A percentile compares a stretch with the other conserved stretches of the same genome.
Conservation (phyloP, 2,329 filamentous ascomycete genomes). For the Pseudocercospora musae region DNA sequence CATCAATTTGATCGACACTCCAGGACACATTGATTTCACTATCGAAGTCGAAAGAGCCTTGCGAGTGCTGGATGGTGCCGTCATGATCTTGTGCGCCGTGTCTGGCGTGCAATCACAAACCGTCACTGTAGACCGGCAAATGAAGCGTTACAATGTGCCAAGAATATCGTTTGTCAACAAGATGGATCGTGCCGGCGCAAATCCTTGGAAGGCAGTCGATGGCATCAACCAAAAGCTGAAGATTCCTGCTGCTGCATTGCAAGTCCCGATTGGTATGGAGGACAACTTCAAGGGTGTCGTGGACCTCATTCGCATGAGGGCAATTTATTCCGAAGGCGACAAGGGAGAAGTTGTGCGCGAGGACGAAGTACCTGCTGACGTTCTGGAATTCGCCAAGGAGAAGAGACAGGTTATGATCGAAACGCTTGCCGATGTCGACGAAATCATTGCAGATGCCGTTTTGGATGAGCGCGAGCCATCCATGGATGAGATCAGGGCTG, state of each 20-base stretch:
- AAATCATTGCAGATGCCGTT: slow-evolving; percentile 94
- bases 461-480: slow-evolving; percentile 81
- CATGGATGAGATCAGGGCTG: slow-evolving; percentile 79
- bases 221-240: slow-evolving; percentile 97
- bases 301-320: slow-evolving; percentile 86
- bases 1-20: slow-evolving; percentile 97
- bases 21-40: slow-evolving; percentile 97
- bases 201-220: slow-evolving; percentile 95
- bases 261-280: slow-evolving; percentile 90
- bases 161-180: slow-evolving; percentile 97
- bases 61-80: slow-evolving; percentile 89
- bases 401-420: slow-evolving; percentile 85
- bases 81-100: slow-evolving; percentile 97
- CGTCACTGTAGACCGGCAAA: slow-evolving; percentile 96
- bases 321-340: slow-evolving; percentile 85
- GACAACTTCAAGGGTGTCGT: slow-evolving; percentile 91
- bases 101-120: slow-evolving; percentile 97
- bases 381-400: slow-evolving; percentile 73
- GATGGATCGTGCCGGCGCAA: slow-evolving; percentile 98
- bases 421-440: slow-evolving; percentile 93
- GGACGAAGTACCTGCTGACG: slow-evolving; percentile 78
- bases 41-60: slow-evolving; percentile 96
- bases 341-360: slow-evolving; percentile 72
- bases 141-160: slow-evolving; percentile 96
- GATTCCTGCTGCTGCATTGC: slow-evolving; percentile 86